Base-by-base conservation (phyloP, 768 basidiomycete species). In the Mycena sanguinolenta region DNA sequence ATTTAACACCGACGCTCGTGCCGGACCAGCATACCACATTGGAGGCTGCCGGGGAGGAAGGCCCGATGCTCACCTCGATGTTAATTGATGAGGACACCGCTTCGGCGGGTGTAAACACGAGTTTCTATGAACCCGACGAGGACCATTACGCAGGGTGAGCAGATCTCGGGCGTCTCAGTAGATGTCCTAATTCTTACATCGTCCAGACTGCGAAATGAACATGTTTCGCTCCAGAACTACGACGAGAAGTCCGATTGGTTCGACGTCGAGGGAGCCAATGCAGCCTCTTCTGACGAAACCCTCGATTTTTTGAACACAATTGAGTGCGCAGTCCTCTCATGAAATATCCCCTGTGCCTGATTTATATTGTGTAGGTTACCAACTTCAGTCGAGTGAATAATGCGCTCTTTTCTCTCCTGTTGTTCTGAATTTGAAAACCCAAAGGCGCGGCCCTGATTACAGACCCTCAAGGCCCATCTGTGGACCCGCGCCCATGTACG, bases 141-240 rank as follows among this genome's bases (percentile, higher is more conserved):
- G 69, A 70, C 23, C 58, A 12, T 2, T 65, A 60, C 21, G 63
- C 63, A 2, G 30, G 62, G 68, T 69, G 32, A 30, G 54, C n/a
- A 34, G 32, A 21, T 55, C 23, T 27, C 12, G n/a, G 21, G 2
- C 7, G 13, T 53, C 8, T 25, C 8, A 2, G 14, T 21, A 7
- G 7, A 23, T 28, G 34, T 57, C 28, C 27, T 50, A 17, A 62
- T 25, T 53, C 25, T 21, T 30, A 4, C 17, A 4, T 49, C 19
- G 13, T 28, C 1, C 30, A 64, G 63, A 9, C 23, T 64, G 0
- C 55, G 38, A 16, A 58, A 25, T 2, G 58, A 64, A 17, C 30
- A n/a, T 9, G 60, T 57, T 6, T 21, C 55, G 3, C 12, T 32
- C n/a, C 42, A 30, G 2, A 3, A 30, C 12, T 25, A 16, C 21